These are phyloP conservation scores for Boletus tylopilopsis DNA, from an alignment of 768 basidiomycete species.

Conservation along the genomic window DNA sequence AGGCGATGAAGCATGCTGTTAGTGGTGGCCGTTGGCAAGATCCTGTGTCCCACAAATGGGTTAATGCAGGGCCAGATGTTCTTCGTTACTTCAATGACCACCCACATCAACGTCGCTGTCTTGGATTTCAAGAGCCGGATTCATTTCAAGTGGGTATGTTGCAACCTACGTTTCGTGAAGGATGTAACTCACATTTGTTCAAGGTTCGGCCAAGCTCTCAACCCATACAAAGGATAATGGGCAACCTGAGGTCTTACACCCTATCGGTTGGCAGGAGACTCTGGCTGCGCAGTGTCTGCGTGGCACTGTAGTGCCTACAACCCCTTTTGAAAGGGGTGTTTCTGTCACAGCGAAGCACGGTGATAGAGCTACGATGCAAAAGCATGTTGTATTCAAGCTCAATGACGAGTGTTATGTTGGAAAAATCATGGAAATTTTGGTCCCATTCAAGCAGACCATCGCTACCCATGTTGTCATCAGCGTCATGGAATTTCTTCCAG, in stretches of 20 bases:
- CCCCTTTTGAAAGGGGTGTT: too few species aligned
- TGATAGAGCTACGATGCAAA: not conserved
- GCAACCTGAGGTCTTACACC: too few species aligned
- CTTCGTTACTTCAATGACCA: not conserved
- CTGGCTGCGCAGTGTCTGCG: too few species aligned
- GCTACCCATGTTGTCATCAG: not conserved
- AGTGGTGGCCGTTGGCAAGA: constrained; percentile 15
- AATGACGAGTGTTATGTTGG: not conserved
- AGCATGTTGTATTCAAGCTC: not conserved
- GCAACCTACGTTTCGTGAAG: too few species aligned
- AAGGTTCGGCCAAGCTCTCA: too few species aligned
- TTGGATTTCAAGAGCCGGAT: not conserved
- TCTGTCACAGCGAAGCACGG: too few species aligned
- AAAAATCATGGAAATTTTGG: not conserved
- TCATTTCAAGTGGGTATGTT: too few species aligned
- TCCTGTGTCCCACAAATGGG: not conserved
- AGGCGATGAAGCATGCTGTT: constrained; percentile 10
- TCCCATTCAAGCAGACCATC: not conserved
- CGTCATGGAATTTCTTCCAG: not conserved
- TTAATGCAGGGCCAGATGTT: not conserved
- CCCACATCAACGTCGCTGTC: not conserved
- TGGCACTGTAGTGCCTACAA: too few species aligned
- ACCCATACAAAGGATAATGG: too few species aligned
- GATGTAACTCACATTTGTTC: too few species aligned
- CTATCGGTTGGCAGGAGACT: too few species aligned